Percentiles rank a stretch among this genome's conserved stretches.
Evolutionary conservation across 306 rosid genomes (phyloP).

Genomic region (Acacia confusa): DNA sequence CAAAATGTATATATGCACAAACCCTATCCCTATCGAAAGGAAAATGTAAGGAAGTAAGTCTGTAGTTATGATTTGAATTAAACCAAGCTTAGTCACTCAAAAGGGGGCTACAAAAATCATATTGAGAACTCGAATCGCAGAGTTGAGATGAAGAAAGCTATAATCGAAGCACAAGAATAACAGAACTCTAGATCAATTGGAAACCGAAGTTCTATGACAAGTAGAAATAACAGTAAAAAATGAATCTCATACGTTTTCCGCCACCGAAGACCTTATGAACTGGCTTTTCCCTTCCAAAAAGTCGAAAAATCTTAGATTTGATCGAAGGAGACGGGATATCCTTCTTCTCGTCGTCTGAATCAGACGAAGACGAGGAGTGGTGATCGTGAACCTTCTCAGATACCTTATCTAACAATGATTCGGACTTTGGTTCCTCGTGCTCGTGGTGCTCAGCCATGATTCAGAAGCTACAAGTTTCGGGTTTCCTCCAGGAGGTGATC

Average conservation of each 20-base stretch:
- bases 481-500: not conserved
- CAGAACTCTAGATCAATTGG: not conserved
- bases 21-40: not conserved
- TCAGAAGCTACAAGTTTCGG: not conserved
- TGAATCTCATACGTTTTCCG: slow-evolving; percentile 70
- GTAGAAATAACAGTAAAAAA: not conserved
- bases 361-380: slow-evolving; percentile 65
- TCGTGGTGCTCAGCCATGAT: slow-evolving; percentile 57
- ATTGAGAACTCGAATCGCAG: not conserved
- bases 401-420: slow-evolving; percentile 65
- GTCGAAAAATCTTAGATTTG: slow-evolving; percentile 62
- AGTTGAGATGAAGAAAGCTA: not conserved
- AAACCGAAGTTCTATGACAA: not conserved
- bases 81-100: not conserved
- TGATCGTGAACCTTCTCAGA: slow-evolving; percentile 72
- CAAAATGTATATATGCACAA: not conserved
- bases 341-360: slow-evolving; percentile 63
- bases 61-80: slow-evolving; percentile 20
- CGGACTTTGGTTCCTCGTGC: slow-evolving; percentile 53
- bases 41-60: not conserved
- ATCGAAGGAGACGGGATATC: slow-evolving; percentile 35
- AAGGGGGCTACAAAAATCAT: not conserved
- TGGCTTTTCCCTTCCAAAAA: slow-evolving; percentile 87
- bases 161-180: not conserved
- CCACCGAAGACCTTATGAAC: slow-evolving; percentile 89